Evolutionary conservation across 129 eudicot species (phyloP), one percentile per base, ranked within the genome.

Genomic region (Calendula officinalis): DNA sequence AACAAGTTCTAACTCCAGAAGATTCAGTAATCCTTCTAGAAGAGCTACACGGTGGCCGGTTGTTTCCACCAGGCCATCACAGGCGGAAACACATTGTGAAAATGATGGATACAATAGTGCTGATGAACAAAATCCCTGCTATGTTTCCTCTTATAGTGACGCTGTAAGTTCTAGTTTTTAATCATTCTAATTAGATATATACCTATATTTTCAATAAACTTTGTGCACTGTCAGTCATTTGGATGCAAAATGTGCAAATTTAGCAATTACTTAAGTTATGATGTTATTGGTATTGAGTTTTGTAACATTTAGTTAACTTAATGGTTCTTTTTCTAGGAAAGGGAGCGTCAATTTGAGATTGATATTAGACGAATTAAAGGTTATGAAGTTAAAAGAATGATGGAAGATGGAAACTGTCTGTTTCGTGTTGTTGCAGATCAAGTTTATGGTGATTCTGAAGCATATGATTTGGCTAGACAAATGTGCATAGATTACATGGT

Each of bases 371-470:
- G 97, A 5, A 71, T 81, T 7, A 83, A 89, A 77, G 99, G 99
- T 46, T 81, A 83, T 63, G 97, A 94, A 77, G 99, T 94, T 45
- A 94, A 77, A 75, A 82, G 95, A 83, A 94, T 94, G 99, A 32
- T 76, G 39, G 95, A 75, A 60, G 99, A 94, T 81, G 99, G 99
- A 22, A 94, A 94, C 68, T 94, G 99, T 51, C 82, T 94, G 43
- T 94, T 94, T 67, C 91, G 99, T 73, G 99, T 97, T 63, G 94
- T 94, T 77, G 99, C 99, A 52, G 99, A 94, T 84, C 99, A 85
- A 86, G 99, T 94, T 15, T 94, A 94, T 73, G 99, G 99, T 39
- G 99, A 94, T 72, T 76, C 94, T 36, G 99, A 94, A 43, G 66
- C 72, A 49, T 89, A 94, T 86, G 99, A 94, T 82, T 73, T 89